phyloP scores from a whole-genome alignment of 805 yeast species.

The Ascoidea asiatica region DNA sequence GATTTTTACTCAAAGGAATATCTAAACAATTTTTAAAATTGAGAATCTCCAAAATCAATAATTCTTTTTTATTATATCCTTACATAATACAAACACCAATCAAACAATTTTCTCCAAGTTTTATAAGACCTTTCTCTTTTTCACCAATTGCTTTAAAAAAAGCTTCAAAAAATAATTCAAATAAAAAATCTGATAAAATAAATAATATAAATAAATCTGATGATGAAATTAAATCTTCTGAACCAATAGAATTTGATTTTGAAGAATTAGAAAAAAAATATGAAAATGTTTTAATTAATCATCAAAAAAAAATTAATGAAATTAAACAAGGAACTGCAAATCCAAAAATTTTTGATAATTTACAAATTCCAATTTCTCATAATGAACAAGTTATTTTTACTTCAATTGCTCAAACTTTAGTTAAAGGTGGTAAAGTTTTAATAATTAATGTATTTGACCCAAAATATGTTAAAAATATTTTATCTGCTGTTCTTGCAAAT shows the following conservation, averaged over 20 bases:
- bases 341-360: conserved; percentile 48
- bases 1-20: too few species aligned
- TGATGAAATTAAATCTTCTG: conserved; percentile 2
- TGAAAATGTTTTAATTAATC: conserved; percentile 31
- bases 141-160: conserved; percentile 1
- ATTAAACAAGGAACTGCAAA: conserved; percentile 58
- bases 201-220: not conserved
- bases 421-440: conserved; percentile 53
- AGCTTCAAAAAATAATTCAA: not conserved
- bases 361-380: conserved; percentile 36
- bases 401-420: conserved; percentile 55
- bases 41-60: too few species aligned
- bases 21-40: too few species aligned
- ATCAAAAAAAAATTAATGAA: conserved; percentile 43
- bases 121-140: not conserved
- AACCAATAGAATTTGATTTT: conserved; percentile 5
- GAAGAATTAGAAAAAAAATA: conserved; percentile 19
- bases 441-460: conserved; percentile 85
- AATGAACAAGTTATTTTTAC: conserved; percentile 35
- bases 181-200: not conserved
- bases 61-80: too few species aligned
- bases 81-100: too few species aligned
- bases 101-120: too few species aligned
- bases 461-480: conserved; percentile 48
- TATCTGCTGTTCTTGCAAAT: conserved; percentile 57